Base-by-base conservation (phyloP, 306 rosid species). In the Citrullus colocynthis region DNA sequence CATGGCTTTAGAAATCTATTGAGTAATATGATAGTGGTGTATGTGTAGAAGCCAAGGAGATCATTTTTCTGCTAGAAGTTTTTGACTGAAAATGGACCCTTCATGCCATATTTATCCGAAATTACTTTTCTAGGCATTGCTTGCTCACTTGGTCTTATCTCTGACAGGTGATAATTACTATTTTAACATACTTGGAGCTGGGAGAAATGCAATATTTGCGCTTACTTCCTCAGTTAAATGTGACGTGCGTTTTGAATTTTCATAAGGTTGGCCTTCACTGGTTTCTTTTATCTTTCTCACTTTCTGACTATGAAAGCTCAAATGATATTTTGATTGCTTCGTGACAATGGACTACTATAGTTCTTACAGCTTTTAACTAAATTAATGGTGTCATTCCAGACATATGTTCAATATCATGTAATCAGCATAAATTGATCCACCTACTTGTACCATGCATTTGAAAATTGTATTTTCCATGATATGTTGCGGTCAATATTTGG, bases 111-210 rank as follows among this genome's bases (percentile, higher is more conserved):
- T n/a, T 67, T 39, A 3, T 64, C 52, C 24, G 2, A 3, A n/a
- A 9, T 6, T 17, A 48, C 28, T 24, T 48, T 20, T 20, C 4
- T 8, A 3, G 49, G 32, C 9, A 54, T 74, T 44, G 28, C 39
- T 57, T 6, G 76, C 78, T 78, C 79, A 57, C 74, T 71, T 28
- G 36, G 57, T 73, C 83, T 80, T 84, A 56, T 78, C 75, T 82
- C 73, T 80, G 51, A 80, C 88, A 94, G 98, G 98, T 92, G 83
- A 89, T 94, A 87, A 89, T 90, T 83, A 94, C 98, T 28, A 80
- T 94, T 86, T 79, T 94, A 81, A 94, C 98, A 24, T 91, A 88
- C 89, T 90, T 94, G 91, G 98, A 94, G 82, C 82, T 92, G 91
- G 95, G 96, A 58, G 87, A 89, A 82, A 88, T 87, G 80, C 95